A percentile compares a stretch with the other conserved stretches of the same genome.
Conservation (phyloP, 352 stramenopile genomes). For the Pythium guiyangense region DNA sequence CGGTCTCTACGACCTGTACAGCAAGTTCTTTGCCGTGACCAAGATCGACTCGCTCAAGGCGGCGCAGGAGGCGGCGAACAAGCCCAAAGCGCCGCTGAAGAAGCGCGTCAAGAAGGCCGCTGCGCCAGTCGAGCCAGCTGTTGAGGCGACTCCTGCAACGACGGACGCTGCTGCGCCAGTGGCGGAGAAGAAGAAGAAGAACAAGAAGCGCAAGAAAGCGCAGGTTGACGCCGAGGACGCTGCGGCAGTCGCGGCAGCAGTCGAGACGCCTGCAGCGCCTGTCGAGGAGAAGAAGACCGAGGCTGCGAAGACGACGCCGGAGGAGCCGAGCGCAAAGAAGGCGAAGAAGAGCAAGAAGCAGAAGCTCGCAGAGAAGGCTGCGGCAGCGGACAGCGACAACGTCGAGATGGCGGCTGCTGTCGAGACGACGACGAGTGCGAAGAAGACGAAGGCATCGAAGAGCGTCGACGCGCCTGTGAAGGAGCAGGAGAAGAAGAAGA, state of each 20-base stretch:
- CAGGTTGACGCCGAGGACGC: constrained; percentile 24
- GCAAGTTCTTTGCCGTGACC: constrained; percentile 62
- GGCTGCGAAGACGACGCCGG: not conserved
- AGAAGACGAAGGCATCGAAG: constrained; percentile 16
- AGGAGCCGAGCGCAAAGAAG: constrained; percentile 15
- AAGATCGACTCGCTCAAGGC: constrained; percentile 75
- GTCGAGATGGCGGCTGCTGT: not conserved
- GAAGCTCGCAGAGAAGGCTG: constrained; percentile 15
- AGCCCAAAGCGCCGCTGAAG: constrained; percentile 13
- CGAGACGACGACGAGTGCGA: constrained; percentile 8
- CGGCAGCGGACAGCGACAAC: not conserved
- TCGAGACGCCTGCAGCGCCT: not conserved
- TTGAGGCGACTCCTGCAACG: not conserved
- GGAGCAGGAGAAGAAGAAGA: constrained; percentile 7
- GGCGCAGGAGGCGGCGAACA: constrained; percentile 28
- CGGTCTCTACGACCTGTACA: constrained; percentile 75
- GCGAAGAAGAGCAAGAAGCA: constrained; percentile 24
- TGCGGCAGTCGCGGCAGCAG: not conserved
- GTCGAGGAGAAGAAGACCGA: too few relatives aligned
- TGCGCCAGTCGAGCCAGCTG: not conserved
- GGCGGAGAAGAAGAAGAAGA: constrained; percentile 25
- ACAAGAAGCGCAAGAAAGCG: constrained; percentile 36
- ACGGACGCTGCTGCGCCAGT: not conserved
- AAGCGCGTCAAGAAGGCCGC: constrained; percentile 24
- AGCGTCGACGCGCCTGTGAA: constrained; percentile 6